phyloP scores from a whole-genome alignment of 495 filamentous ascomycete genomes.

The Neurospora sp. region DNA sequence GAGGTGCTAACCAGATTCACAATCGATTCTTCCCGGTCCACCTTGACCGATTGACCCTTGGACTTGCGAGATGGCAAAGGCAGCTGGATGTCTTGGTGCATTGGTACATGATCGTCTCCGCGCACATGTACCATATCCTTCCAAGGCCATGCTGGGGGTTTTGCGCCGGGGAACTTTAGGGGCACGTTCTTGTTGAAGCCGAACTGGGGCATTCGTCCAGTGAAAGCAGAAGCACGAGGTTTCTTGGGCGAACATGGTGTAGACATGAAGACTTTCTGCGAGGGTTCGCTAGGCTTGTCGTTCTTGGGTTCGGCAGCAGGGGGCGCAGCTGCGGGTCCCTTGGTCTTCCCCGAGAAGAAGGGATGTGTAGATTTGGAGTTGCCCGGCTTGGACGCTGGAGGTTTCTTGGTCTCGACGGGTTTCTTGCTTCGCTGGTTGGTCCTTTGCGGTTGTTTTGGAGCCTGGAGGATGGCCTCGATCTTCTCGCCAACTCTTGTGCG shows the following conservation, averaged over 20 bases:
- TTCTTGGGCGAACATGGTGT: slow-evolving; percentile 26
- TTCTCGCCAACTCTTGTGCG: slow-evolving; percentile 22
- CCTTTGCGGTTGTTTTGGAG: slow-evolving; percentile 7
- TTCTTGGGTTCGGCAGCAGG: slow-evolving; percentile 10
- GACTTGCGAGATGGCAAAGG: slow-evolving; percentile 31
- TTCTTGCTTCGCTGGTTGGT: slow-evolving; percentile 12
- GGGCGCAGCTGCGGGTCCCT: slow-evolving; percentile 9
- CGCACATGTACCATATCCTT: slow-evolving; percentile 52
- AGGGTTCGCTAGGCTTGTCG: not conserved
- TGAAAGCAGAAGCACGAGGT: slow-evolving; percentile 7
- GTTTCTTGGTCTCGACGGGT: not conserved
- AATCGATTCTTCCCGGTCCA: slow-evolving; percentile 36
- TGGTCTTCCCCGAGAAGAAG: slow-evolving; percentile 55
- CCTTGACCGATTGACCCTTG: slow-evolving; percentile 36
- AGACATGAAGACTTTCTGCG: slow-evolving; percentile 22
- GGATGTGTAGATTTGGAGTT: slow-evolving; percentile 61
- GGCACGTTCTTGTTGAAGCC: slow-evolving; percentile 21
- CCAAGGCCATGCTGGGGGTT: slow-evolving; percentile 62
- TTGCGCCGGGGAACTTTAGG: slow-evolving; percentile 48
- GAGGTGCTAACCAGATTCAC: slow-evolving; percentile 21
- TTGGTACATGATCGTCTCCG: slow-evolving; percentile 16
- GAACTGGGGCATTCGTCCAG: slow-evolving; percentile 18
- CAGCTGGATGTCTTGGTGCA: not conserved
- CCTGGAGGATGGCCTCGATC: slow-evolving; percentile 25
- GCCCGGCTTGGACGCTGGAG: slow-evolving; percentile 11